phyloP scores from a whole-genome alignment of 1,284 basidiomycete species.

The Ustilago vetiveriae region DNA sequence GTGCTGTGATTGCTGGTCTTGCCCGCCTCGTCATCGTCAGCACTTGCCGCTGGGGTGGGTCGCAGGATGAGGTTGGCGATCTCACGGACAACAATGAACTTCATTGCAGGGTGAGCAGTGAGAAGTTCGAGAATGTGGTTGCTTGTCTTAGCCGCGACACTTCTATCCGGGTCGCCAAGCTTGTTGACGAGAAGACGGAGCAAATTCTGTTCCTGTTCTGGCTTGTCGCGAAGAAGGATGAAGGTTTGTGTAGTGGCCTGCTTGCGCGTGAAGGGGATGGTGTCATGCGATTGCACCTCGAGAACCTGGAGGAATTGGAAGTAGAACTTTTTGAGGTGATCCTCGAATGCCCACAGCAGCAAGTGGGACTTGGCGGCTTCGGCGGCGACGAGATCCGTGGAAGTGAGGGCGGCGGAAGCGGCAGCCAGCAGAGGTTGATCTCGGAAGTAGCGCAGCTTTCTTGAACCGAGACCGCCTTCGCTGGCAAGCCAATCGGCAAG shows the following conservation, averaged over 20 bases:
- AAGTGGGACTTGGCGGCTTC: slow-evolving; percentile 72
- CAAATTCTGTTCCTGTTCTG: slow-evolving; percentile 97
- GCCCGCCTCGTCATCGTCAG: slow-evolving; percentile 29
- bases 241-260: slow-evolving; percentile 77
- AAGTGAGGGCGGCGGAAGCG: slow-evolving; percentile 70
- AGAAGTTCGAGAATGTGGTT: slow-evolving; percentile 88
- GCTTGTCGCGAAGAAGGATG: slow-evolving; percentile 84
- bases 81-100: slow-evolving; percentile 86
- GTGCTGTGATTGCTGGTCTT: slow-evolving; percentile 60
- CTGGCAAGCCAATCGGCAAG: slow-evolving; percentile 91
- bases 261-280: slow-evolving; percentile 85
- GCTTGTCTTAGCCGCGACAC: slow-evolving; percentile 88
- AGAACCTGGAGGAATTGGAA: slow-evolving; percentile 89
- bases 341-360: slow-evolving; percentile 89
- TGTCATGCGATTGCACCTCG: slow-evolving; percentile 87
- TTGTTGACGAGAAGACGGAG: slow-evolving; percentile 93
- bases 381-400: slow-evolving; percentile 33
- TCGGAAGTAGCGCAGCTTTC: slow-evolving; percentile 79
- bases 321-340: slow-evolving; percentile 97
- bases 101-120: slow-evolving; percentile 93
- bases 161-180: slow-evolving; percentile 79
- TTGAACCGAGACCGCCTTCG: slow-evolving; percentile 78
- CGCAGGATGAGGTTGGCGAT: slow-evolving; percentile 82
- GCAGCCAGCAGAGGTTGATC: slow-evolving; percentile 79
- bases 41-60: slow-evolving; percentile 48